phyloP scores from a whole-genome alignment of 139 green algal genomes.

The Dunaliella primolecta region DNA sequence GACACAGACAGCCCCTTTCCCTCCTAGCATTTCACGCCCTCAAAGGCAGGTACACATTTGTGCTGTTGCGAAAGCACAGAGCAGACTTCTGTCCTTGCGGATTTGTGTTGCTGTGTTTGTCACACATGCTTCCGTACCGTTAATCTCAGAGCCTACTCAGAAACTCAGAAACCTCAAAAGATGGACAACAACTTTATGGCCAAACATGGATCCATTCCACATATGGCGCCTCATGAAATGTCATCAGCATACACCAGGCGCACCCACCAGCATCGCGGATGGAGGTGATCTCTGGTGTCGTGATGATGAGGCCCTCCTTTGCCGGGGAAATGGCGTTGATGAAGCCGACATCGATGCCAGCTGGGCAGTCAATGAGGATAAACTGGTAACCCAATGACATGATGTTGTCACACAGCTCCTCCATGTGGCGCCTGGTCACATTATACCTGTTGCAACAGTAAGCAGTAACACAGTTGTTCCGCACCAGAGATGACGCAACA shows the following conservation, averaged over 20 bases:
- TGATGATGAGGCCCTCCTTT: conserved; percentile 84
- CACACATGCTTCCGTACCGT: too few species aligned
- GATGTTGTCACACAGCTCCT: conserved; percentile 75
- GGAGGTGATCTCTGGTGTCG: conserved; percentile 87
- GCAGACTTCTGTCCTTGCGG: too few species aligned
- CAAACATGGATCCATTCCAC: too few species aligned
- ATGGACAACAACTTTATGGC: neutral
- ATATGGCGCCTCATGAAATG: too few species aligned
- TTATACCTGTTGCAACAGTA: conserved; percentile 62
- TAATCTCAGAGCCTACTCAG: neutral
- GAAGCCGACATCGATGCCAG: conserved; percentile 84
- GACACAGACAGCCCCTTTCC: too few species aligned
- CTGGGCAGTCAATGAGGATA: conserved; percentile 77
- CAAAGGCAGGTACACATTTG: too few species aligned
- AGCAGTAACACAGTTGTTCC: conserved; percentile 7
- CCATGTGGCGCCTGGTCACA: conserved; percentile 79
- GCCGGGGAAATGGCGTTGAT: conserved; percentile 86
- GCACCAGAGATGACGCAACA: conserved; percentile 59
- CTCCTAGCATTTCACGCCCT: too few species aligned
- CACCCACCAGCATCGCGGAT: conserved; percentile 48
- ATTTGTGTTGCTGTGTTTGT: too few species aligned
- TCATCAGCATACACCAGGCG: too few species aligned
- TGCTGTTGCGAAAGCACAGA: too few species aligned
- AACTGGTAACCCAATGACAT: conserved; percentile 78
- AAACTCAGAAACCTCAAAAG: neutral